Conservation (phyloP, 2,329 filamentous ascomycete species). For the Ceratocystis cacaofunesta region DNA sequence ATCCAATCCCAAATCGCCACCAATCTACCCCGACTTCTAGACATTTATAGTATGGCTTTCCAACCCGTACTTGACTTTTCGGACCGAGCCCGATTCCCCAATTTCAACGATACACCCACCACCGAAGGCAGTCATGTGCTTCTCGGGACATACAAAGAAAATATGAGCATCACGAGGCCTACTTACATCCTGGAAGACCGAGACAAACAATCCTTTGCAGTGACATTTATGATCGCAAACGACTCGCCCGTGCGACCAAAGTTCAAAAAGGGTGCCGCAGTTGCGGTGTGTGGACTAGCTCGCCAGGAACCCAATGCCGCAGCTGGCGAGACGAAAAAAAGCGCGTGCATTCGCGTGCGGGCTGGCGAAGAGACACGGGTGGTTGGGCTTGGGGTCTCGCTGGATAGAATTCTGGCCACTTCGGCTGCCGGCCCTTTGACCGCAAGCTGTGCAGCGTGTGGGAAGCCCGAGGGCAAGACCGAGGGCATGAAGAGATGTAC, state of each 20-base stretch:
- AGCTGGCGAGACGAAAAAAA: constrained; percentile 21
- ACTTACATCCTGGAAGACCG: constrained; percentile 33
- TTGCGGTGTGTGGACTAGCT: constrained; percentile 25
- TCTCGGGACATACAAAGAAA: constrained; percentile 32
- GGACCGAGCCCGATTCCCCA: constrained; percentile 24
- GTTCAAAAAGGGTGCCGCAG: constrained; percentile 27
- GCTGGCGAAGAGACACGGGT: constrained; percentile 24
- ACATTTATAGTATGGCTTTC: background rate
- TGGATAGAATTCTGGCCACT: constrained; percentile 21
- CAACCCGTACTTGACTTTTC: constrained; percentile 21
- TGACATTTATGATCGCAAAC: constrained; percentile 31
- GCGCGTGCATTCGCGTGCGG: constrained; percentile 28
- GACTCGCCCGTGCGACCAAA: constrained; percentile 26
- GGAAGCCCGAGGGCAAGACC: constrained; percentile 20
- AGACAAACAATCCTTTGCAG: constrained; percentile 28
- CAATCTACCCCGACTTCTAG: background rate
- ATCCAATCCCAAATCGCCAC: background rate
- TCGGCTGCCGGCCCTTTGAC: constrained; percentile 21
- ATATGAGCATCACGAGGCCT: constrained; percentile 36
- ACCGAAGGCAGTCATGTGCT: constrained; percentile 12
- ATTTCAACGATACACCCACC: constrained; percentile 23
- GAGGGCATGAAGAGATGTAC: constrained; percentile 28
- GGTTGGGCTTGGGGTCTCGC: constrained; percentile 22
- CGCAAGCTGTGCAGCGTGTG: constrained; percentile 22
- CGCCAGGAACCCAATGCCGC: constrained; percentile 21